Base-by-base conservation (phyloP, 441 rosid genomes). In the Daphne laureola region DNA sequence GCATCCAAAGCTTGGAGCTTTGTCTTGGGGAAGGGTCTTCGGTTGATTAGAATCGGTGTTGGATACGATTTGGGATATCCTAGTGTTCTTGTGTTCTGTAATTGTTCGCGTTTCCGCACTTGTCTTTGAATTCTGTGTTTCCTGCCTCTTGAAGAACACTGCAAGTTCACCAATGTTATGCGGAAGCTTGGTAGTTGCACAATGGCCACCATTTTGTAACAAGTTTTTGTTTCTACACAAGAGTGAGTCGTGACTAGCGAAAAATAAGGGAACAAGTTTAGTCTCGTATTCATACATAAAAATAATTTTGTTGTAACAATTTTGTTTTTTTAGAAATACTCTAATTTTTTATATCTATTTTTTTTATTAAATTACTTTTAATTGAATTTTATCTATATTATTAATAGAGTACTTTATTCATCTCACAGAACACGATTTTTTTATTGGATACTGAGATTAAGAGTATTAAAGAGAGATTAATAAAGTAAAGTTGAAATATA, bases 1-100 rank as follows among this genome's bases (percentile, higher is more conserved):
- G 60, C 48, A 41, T 81, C 82, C 5, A 90, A 66, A 42, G 98
- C 88, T 55, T 83, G 72, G 63, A 85, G 78, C 23, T 76, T 66
- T 67, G 82, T 78, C 6, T 53, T 74, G 46, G 72, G 59, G 31
- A 38, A 46, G 9, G 74, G 66, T 5, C 61, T 69, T 54, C 51
- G 58, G 25, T 53, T 54, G 67, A 70, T 40, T 43, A 77, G 41
- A 53, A 84, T 67, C 0, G 94, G 91, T 23, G 83, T 83, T 7
- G 80, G 83, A 43, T 78, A 66, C 51, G 92, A 64, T 68, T 66
- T 68, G 2, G 71, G 76, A 60, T 66, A 78, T 12, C 84, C 67
- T 36, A 68, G 72, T 14, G 59, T 14, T 3, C 63, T 57, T 16
- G 38, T 52, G 59, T 26, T 64, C 18, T 56, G 67, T 13, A 31